Evolutionary conservation across 225 moss, liverwort and hornwort species (phyloP), one percentile per base, ranked within the genome.

Genomic region (Straminergon stramineum): DNA sequence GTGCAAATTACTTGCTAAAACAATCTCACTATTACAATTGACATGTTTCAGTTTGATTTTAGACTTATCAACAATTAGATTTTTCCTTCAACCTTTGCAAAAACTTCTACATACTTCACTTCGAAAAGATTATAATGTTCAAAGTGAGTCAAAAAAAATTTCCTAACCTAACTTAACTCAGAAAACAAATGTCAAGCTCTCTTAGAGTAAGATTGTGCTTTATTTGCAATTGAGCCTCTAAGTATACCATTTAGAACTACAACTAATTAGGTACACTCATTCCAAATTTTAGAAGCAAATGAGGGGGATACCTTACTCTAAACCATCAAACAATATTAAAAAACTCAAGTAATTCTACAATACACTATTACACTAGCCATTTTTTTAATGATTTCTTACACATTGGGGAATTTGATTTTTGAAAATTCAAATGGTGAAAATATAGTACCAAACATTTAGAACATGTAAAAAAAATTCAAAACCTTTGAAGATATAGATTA

Each of bases 181-280:
- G 1, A 68, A 2, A 21, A 0, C 1, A 68, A 1, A 69, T n/a
- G 7, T 71, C 4, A 13, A 39, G 8, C 7, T 4, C 1, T 16
- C 2, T 45, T 28, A 17, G 5, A 45, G 0, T 71, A 7, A 71
- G 15, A 41, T 71, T 71, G 41, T 71, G 2, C 0, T 14, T 3
- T 41, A 68, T 41, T 26, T 1, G 8, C 26, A 41, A 26, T 15
- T 71, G 5, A 24, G 24, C 2, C 4, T 24, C 39, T 23, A 48
- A 10, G 48, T 48, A 71, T 8, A 15, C 24, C 41, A 26, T 71
- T 71, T 24, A 69, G 5, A 21, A n/a, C 24, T 41, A 41, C 4
- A 41, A 71, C 24, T 39, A 24, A 3, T 41, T 24, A 26, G 15
- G 15, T 24, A 39, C 2, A 71, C 5, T 41, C 15, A 26, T 41